Base-by-base conservation (phyloP, 2,329 filamentous ascomycete species). In the Fusarium torreyae region DNA sequence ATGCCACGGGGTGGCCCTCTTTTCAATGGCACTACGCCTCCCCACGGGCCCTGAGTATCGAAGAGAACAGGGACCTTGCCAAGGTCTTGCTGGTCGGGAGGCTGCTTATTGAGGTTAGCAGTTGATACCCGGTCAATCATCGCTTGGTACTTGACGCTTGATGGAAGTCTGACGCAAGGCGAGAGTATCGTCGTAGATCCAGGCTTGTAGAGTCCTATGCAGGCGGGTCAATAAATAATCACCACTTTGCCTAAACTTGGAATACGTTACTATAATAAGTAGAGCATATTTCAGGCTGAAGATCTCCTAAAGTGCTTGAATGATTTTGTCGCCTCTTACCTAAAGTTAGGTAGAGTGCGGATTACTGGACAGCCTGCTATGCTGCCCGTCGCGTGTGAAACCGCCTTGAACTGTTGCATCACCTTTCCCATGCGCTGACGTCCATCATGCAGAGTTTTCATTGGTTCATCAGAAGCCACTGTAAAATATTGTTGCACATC, bases 1-100 rank as follows among this genome's bases (percentile, higher is more conserved):
- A 72, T 71, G 71, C 61, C 67, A 67, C 65, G 69, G 70, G 69
- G 71, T 75, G 71, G 68, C 56, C 56, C 72, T 56, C 39, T 71
- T 57, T 58, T 63, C 45, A 28, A 55, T 68, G 67, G 57, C 48
- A 58, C 57, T 55, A 51, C 28, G 26, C 53, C 33, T 63, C 24
- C 39, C 40, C 44, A 50, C 42, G 54, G 60, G 56, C 61, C 60
- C 45, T 51, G 44, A 40, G 57, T 60, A 57, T 66, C 57, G 57
- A 51, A 50, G 63, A 57, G 46, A 53, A 24, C 40, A 54, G 45
- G 52, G 45, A 58, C 40, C 36, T n/a, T 36, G 53, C 39, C 71
- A 61, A 63, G 71, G 65, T 60, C 52, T 34, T 49, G 57, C 58
- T 31, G 18, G 42, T 40, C 62, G 62, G 69, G 49, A 70, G 55